Evolutionary conservation across 164 flowering plant species (phyloP).

Genomic region (Vitis amurensis): DNA sequence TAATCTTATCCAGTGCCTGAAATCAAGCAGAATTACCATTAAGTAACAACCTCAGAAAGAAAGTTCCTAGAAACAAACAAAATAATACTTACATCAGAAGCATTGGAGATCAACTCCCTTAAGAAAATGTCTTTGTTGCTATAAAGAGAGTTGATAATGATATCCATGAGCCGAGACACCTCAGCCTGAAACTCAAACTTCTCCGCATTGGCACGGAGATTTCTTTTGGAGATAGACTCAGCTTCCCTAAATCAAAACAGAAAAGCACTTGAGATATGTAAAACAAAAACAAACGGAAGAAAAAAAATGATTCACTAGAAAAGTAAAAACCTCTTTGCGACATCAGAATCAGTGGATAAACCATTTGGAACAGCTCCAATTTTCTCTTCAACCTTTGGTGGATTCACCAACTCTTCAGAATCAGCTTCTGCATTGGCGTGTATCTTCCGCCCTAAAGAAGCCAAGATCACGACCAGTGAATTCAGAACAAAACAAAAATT

Average conservation of each 20-base stretch:
- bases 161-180: constrained; percentile 96
- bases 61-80: background rate
- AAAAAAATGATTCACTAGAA: background rate
- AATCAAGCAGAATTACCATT: constrained; percentile 1
- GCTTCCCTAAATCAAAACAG: constrained; percentile 61
- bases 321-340: constrained; percentile 64
- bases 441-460: constrained; percentile 59
- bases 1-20: constrained; percentile 95
- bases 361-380: constrained; percentile 86
- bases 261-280: background rate
- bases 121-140: constrained; percentile 97
- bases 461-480: constrained; percentile 2
- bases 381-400: constrained; percentile 93
- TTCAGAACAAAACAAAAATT: too few species aligned
- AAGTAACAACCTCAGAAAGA: background rate
- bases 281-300: background rate
- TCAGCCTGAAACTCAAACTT: constrained; percentile 99
- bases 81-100: constrained; percentile 79
- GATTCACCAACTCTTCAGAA: constrained; percentile 66
- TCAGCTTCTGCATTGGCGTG: constrained; percentile 82
- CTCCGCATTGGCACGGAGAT: constrained; percentile 81
- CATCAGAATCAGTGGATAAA: constrained; percentile 96
- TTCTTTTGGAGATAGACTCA: constrained; percentile 80
- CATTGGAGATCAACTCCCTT: constrained; percentile 95
- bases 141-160: constrained; percentile 89